Evolutionary conservation across 768 basidiomycete genomes (phyloP), one percentile per base, ranked within the genome.

Genomic region (Leccinum variicolor): DNA sequence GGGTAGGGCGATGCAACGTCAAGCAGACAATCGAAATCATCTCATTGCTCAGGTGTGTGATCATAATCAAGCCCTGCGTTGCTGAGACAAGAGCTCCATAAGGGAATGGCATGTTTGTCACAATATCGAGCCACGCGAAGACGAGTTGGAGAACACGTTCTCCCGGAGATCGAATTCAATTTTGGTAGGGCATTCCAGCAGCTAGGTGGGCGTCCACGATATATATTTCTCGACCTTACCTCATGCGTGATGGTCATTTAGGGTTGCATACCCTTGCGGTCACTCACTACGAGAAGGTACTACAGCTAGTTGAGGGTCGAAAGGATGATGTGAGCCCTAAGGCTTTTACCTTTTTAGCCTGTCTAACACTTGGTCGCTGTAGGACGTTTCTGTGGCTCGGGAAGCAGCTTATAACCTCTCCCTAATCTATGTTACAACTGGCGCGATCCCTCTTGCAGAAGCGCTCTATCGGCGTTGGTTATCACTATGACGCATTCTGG

Each of bases 101-200:
- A 94, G 90, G 91, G 82, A 0, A 81, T 95, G 79, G 92, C 90
- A 0, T 97, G 94, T 71, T 72, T 98, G 25, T 81, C 86, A 0
- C 82, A 84, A 50, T 99, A 98, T 70, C 83, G 93, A 17, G 76
- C 78, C n/a, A 66, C 89, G 2, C 79, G 88, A 14, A 77, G 75
- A 45, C 72, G 63, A 2, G 75, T 76, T 50, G 69, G 72, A 3
- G 70, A 76, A 3, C 77, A 62, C 3, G 54, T 75, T 3, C 62
- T 80, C 23, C 81, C 84, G 28, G 95, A 98, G 71, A 87, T 96
- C 4, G 92, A 99, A 57, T 98, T 83, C 70, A 99, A 99, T 71
- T 91, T 95, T 67, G 96, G 89, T 0, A 79, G 96, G 48, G 84
- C 86, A 1, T 98, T 97, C 69, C 96, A 98, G 67, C 90, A 94